These are phyloP conservation scores for Rhizophora mangle DNA, from an alignment of 345 rosid genomes.

Conservation along the genomic window DNA sequence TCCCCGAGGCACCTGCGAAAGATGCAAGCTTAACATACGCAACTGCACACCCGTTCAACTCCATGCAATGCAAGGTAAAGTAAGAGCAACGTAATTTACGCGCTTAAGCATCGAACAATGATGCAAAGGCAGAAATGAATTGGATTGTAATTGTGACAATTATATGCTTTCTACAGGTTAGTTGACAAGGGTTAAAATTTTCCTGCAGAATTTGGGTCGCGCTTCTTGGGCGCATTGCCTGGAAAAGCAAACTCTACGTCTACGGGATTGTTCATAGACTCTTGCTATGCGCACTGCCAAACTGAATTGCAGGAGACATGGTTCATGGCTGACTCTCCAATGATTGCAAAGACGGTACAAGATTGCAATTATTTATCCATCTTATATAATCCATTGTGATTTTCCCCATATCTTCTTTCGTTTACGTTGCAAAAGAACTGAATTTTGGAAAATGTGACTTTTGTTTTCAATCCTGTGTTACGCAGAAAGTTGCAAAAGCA, in stretches of 20 bases:
- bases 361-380: background rate
- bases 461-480: background rate
- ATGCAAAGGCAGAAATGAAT: background rate
- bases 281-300: slow-evolving; percentile 90
- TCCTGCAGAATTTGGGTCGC: slow-evolving; percentile 57
- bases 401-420: background rate
- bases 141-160: background rate
- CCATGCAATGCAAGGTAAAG: slow-evolving; percentile 65
- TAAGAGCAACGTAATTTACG: background rate
- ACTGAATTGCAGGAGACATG: slow-evolving; percentile 75
- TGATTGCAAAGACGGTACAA: slow-evolving; percentile 48
- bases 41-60: slow-evolving; percentile 66
- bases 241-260: slow-evolving; percentile 51
- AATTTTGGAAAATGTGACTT: background rate
- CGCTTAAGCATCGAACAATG: background rate
- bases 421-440: background rate
- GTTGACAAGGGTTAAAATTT: background rate
- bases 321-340: slow-evolving; percentile 68
- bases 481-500: slow-evolving; percentile 80
- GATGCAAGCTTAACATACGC: slow-evolving; percentile 66
- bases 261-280: slow-evolving; percentile 73
- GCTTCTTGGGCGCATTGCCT: slow-evolving; percentile 57
- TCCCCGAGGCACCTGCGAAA: slow-evolving; percentile 73
- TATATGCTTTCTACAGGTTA: background rate
- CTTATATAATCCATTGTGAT: background rate